phyloP scores from a whole-genome alignment of 176 grass and related monocot species.

The Elymus sibiricus region DNA sequence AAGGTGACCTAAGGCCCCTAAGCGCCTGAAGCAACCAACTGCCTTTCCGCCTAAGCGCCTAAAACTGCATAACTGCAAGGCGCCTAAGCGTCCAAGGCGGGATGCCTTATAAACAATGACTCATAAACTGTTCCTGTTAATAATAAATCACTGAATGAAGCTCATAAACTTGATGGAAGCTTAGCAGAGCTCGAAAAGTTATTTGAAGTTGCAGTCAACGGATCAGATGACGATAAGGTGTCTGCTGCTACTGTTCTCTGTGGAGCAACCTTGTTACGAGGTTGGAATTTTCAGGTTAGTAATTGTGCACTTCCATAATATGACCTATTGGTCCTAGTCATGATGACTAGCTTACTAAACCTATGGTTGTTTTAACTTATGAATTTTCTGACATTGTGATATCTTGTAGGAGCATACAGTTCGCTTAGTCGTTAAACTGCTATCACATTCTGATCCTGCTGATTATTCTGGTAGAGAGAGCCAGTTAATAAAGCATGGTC shows the following conservation, averaged over 20 bases:
- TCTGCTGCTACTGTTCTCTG: constrained; percentile 84
- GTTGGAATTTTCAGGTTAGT: constrained; percentile 97
- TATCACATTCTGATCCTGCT: constrained; percentile 66
- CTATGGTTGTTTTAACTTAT: neutral
- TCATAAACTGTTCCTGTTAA: constrained; percentile 26
- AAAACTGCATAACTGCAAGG: too few relatives aligned
- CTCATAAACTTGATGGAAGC: constrained; percentile 85
- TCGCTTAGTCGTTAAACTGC: constrained; percentile 79
- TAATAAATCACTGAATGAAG: constrained; percentile 61
- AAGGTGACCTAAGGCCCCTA: too few relatives aligned
- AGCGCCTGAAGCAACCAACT: too few relatives aligned
- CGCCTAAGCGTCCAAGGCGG: too few relatives aligned
- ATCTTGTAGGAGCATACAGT: constrained; percentile 82
- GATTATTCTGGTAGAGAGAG: constrained; percentile 61
- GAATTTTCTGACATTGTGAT: constrained; percentile 11
- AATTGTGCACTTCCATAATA: neutral
- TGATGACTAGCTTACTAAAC: neutral
- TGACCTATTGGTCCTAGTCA: neutral
- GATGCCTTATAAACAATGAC: too few relatives aligned
- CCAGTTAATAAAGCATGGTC: constrained; percentile 78
- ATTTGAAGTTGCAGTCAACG: constrained; percentile 82
- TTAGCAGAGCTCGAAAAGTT: constrained; percentile 95
- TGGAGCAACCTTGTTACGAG: constrained; percentile 82
- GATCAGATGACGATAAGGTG: constrained; percentile 78
- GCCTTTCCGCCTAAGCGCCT: too few relatives aligned